These are phyloP conservation scores for Aspergillus carbonarius DNA, from an alignment of 2,329 filamentous ascomycete species.

Conservation along the genomic window DNA sequence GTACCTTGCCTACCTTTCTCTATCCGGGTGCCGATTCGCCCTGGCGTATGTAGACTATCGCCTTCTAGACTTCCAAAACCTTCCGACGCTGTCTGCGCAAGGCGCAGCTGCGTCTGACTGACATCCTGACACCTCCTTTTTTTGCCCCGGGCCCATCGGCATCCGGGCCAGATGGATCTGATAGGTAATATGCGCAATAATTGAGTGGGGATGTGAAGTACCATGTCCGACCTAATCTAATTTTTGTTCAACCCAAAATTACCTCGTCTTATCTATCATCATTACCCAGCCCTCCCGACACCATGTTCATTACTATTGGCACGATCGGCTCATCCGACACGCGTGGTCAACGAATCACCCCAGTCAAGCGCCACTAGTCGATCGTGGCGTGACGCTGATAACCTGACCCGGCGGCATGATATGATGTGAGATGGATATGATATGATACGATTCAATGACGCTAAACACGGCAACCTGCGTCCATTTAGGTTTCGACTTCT, in stretches of 20 bases:
- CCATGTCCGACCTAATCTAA: too few species aligned
- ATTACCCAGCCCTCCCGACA: background rate
- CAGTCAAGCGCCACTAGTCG: background rate
- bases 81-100: background rate
- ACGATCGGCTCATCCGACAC: background rate
- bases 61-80: background rate
- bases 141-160: background rate
- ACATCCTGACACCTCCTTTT: background rate
- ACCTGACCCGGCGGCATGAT: constrained; percentile 1
- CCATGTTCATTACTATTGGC: too few species aligned
- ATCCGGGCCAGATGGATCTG: background rate
- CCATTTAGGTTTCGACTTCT: background rate
- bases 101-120: background rate
- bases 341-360: background rate
- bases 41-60: background rate
- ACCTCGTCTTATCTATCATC: background rate
- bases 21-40: background rate
- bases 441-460: constrained; percentile 6
- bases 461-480: constrained; percentile 1
- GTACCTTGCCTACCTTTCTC: background rate
- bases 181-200: background rate
- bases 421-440: constrained; percentile 9
- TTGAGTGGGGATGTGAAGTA: background rate
- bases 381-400: constrained; percentile 6
- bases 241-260: too few species aligned